phyloP scores from a whole-genome alignment of 495 filamentous ascomycete species.

The Aspergillus sclerotiicarbonarius region DNA sequence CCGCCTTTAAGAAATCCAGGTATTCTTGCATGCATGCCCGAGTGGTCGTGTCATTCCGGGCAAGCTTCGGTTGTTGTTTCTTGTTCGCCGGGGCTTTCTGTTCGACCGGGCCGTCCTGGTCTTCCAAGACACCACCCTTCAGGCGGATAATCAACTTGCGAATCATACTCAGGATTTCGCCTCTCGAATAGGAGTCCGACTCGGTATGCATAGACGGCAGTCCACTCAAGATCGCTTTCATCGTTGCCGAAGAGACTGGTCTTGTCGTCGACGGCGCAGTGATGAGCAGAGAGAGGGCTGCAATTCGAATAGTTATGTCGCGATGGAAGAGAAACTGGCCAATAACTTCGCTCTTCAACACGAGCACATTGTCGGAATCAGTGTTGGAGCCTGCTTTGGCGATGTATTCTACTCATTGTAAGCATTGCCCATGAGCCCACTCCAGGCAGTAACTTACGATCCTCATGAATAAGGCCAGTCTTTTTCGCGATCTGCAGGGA shows the following conservation, averaged over 20 bases:
- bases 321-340: conserved; percentile 61
- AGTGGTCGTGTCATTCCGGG: conserved; percentile 43
- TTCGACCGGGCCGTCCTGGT: conserved; percentile 17
- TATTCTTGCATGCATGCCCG: conserved; percentile 67
- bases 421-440: conserved; percentile 2
- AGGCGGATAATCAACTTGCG: conserved; percentile 68
- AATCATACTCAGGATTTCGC: conserved; percentile 67
- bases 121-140: conserved; percentile 35
- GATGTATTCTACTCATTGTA: conserved; percentile 29
- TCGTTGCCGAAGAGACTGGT: conserved; percentile 59
- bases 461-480: conserved; percentile 68
- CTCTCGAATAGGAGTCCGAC: conserved; percentile 77
- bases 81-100: conserved; percentile 12
- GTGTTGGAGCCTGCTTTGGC: conserved; percentile 23
- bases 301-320: conserved; percentile 62
- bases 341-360: conserved; percentile 42
- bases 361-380: conserved; percentile 18
- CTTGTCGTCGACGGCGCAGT: conserved; percentile 67
- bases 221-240: conserved; percentile 57
- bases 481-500: conserved; percentile 79
- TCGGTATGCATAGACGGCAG: conserved; percentile 73
- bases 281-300: conserved; percentile 72
- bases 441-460: conserved; percentile 51
- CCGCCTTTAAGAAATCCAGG: conserved; percentile 62
- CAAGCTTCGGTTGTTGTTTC: conserved; percentile 16